Evolutionary conservation across 2,329 filamentous ascomycete species (phyloP), one percentile per base, ranked within the genome.

Genomic region (Lasiodiplodia hormozganensis): DNA sequence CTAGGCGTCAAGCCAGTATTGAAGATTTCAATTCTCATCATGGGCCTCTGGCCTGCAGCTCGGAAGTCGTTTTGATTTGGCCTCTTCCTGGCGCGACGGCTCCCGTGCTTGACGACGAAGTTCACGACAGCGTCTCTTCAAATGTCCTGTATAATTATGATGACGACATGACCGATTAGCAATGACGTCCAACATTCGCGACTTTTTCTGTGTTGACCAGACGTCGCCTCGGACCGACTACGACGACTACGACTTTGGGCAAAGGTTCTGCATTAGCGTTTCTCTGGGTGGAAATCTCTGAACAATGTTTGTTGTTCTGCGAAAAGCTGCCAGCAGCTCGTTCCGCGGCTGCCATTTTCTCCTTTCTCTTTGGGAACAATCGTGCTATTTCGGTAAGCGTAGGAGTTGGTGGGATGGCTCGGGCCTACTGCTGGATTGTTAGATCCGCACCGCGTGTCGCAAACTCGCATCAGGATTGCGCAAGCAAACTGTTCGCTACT

Each of bases 121-220:
- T 65, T 54, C 49, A 65, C 52, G 62, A 65, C 43, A 65, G 62
- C 51, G 62, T 56, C 16, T 57, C 21, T 54, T 52, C 43, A 23
- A 28, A 54, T 56, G 62, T 52, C 47, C 47, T 65, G 62, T 65
- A 65, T 65, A 21, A 65, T 25, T 65, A 65, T 65, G 31, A 65
- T 21, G 62, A 56, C 36, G 62, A 65, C 36, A 65, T 56, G 62
- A 65, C 51, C 36, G 60, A 28, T 52, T 34, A 64, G 47, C 60
- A 38, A 34, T 52, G 60, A 64, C 60, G 60, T 64, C 60, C 60
- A 38, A 34, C 60, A n/a, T 64, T 64, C 25, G 40, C 58, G 58
- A 47, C 31, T 62, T 62, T 51, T 25, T 23, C 40, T 40, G 58
- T 28, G 34, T 28, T 28, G 58, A 8, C 16, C 40, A n/a, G 16